Evolutionary conservation across 306 rosid genomes (phyloP).

Genomic region (Rosa chinensis): DNA sequence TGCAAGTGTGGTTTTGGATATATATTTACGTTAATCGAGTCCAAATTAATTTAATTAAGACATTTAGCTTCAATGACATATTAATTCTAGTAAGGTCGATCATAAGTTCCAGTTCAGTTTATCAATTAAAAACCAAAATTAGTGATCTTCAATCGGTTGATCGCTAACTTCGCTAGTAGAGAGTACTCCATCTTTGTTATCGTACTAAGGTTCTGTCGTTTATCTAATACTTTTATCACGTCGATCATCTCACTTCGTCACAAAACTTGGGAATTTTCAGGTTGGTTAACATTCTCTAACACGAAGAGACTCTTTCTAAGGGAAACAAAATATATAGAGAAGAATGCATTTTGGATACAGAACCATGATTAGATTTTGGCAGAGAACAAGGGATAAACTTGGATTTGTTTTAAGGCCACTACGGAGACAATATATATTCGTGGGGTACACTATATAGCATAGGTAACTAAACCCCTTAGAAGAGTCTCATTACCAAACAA

Average conservation of each 20-base stretch:
- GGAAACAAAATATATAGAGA: neutral
- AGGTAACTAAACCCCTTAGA: slow-evolving; percentile 6
- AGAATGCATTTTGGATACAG: neutral
- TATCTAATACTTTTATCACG: neutral
- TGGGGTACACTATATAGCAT: neutral
- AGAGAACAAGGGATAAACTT: neutral
- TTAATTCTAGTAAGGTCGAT: neutral
- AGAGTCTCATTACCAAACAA: slow-evolving; percentile 24
- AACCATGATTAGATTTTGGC: neutral
- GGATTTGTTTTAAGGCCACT: neutral
- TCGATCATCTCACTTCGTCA: neutral
- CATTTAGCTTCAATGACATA: too few species aligned
- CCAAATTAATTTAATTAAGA: neutral
- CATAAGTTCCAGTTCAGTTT: neutral
- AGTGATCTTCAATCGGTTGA: neutral
- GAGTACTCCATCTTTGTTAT: neutral
- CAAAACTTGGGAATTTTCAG: neutral
- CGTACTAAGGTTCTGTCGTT: neutral
- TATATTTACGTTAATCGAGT: neutral
- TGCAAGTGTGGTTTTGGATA: neutral
- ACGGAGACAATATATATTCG: neutral
- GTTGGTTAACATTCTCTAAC: neutral
- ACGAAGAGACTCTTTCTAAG: neutral
- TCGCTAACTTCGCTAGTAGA: neutral
- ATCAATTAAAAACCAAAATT: neutral